Base-by-base conservation (phyloP, 139 green algal genomes). In the Penium margaritaceum region DNA sequence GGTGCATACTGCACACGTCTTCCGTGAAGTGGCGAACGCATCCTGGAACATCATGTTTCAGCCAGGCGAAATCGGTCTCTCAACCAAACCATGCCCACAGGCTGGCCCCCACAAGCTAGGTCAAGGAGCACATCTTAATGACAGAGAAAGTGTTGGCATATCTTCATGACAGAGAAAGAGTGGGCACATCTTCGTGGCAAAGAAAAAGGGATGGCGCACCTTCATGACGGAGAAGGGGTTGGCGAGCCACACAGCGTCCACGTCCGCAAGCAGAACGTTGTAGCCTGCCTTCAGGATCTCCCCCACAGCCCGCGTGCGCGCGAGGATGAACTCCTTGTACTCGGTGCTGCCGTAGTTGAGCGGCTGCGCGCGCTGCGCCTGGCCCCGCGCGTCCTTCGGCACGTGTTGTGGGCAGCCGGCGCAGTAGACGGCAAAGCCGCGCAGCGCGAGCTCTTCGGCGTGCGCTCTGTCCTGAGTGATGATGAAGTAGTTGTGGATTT, bases 251-350 rank as follows among this genome's bases (percentile, higher is more conserved):
- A 75, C 36, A 9, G 67, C 46, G 37, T 75, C 67, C 2, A 69
- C 51, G 29, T 75, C 67, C 6, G 67, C 67, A 30, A 75, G 58
- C 0, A 75, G 67, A 12, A 75, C 67, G 0, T 75, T 66, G 38
- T 75, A 75, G 33, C 67, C 67, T 17, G 51, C 27, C 14, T 75
- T 30, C 9, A 75, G 46, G 58, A 75, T 67, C 38, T 67, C 51
- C 27, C 67, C 67, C 14, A 75, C 60, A 1, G 51, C 67, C 41
- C 36, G 33, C 12, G 67, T 75, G 14, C 67, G 36, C 38, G 46
- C 67, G 15, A 75, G 46, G 37, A 75, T 75, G 58, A 75, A 67
- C 67, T 70, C 30, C 37, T 75, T 66, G 36, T 75, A 75, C 47
- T 38, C 32, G 17, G 70, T 27, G 15, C 34, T 67, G 27, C 67